Evolutionary conservation across 179 eudicot genomes (phyloP).

Genomic region (Silene vulgaris): DNA sequence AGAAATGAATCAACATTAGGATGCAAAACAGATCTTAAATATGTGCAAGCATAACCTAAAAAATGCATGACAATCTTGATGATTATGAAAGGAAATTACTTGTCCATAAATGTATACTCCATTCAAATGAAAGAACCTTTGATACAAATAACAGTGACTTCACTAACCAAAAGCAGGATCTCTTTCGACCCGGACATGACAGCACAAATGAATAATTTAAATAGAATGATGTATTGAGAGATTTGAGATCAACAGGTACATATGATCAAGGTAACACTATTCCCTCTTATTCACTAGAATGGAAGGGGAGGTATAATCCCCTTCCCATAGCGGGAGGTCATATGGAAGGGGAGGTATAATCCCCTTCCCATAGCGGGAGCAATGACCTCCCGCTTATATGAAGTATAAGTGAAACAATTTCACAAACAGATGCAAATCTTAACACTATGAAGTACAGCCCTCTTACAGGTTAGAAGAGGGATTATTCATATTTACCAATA

Average conservation of each 20-base stretch:
- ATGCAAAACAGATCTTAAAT: background rate
- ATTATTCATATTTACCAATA: constrained; percentile 54
- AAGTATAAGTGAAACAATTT: constrained; percentile 4
- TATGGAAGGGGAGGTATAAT: too few relatives aligned
- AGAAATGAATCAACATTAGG: background rate
- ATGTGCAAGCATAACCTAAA: background rate
- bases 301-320: too few relatives aligned
- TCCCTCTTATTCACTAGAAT: too few relatives aligned
- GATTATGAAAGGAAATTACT: background rate
- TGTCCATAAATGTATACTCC: background rate
- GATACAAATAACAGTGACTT: background rate
- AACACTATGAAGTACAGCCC: background rate
- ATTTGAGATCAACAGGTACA: too few relatives aligned
- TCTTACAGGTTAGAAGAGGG: constrained; percentile 1
- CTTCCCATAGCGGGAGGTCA: too few relatives aligned
- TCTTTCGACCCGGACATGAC: background rate
- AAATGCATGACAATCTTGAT: background rate
- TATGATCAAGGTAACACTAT: background rate
- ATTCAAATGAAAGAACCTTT: background rate
- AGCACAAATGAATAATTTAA: background rate
- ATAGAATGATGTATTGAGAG: too few relatives aligned
- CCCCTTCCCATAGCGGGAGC: too few relatives aligned
- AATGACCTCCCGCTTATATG: background rate
- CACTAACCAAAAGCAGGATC: background rate
- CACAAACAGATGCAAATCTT: background rate